These are phyloP conservation scores for Sphaerulina musiva DNA, from an alignment of 2,329 filamentous ascomycete genomes.

Conservation along the genomic window DNA sequence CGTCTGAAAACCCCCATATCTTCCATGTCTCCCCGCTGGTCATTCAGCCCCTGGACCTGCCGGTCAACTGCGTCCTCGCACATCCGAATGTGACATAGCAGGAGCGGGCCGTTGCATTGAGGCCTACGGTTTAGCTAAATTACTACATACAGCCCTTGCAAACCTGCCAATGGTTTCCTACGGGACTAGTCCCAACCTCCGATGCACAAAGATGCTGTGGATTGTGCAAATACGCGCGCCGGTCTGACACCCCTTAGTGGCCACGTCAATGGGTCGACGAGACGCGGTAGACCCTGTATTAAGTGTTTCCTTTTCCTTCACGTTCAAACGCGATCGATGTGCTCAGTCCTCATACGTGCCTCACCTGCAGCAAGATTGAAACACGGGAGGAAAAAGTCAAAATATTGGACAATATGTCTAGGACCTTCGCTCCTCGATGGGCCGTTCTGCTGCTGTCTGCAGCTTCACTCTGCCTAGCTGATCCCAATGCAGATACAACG, in stretches of 20 bases:
- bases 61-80: too few species aligned
- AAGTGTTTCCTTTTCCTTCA: neutral
- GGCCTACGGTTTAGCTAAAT: too few species aligned
- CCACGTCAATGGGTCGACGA: neutral
- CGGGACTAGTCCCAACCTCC: too few species aligned
- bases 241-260: neutral
- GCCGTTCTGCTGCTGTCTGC: neutral
- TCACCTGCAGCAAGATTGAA: neutral
- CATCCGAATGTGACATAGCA: too few species aligned
- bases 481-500: constrained; percentile 9
- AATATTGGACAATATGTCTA: neutral
- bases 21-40: neutral
- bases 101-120: too few species aligned
- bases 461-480: constrained; percentile 2
- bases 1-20: neutral
- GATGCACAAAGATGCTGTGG: neutral
- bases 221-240: neutral
- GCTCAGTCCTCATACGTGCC: neutral
- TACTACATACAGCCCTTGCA: too few species aligned
- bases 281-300: too few species aligned
- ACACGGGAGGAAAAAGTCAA: neutral
- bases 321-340: neutral
- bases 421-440: neutral
- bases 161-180: too few species aligned
- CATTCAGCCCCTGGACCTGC: too few species aligned